phyloP scores from a whole-genome alignment of 2,329 filamentous ascomycete species.

The Penicillium sp. region DNA sequence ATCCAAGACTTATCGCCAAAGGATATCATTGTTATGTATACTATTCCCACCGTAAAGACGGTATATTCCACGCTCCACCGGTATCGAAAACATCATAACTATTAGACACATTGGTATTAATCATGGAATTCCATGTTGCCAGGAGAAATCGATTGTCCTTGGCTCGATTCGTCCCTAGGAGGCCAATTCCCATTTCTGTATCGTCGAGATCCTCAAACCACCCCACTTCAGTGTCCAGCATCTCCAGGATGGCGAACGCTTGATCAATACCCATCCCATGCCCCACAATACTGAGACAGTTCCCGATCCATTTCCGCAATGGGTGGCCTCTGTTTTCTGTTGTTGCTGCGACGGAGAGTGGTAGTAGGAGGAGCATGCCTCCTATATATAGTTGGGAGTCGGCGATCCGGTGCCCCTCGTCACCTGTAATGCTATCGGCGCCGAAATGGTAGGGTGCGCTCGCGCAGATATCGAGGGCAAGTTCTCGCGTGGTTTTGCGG shows the following conservation, averaged over 20 bases:
- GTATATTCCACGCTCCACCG: not conserved
- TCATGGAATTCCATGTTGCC: not conserved
- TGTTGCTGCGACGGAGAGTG: conserved; percentile 41
- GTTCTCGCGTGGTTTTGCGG: conserved; percentile 30
- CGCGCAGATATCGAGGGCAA: conserved; percentile 43
- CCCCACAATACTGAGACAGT: conserved; percentile 39
- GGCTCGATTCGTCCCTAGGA: not conserved
- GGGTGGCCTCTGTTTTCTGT: conserved; percentile 33
- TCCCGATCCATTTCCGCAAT: conserved; percentile 39
- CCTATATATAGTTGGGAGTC: conserved; percentile 35
- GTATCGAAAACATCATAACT: not conserved
- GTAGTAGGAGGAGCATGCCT: conserved; percentile 42
- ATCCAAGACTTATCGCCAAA: not conserved
- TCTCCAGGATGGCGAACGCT: conserved; percentile 31
- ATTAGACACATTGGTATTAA: not conserved
- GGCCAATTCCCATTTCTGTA: not conserved
- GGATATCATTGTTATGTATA: not conserved
- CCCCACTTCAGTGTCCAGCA: not conserved
- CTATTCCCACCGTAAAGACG: not conserved
- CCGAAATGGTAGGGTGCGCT: conserved; percentile 43
- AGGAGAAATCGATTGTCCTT: not conserved
- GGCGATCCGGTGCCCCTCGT: conserved; percentile 19
- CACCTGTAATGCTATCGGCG: conserved; percentile 14
- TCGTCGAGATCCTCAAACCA: not conserved
- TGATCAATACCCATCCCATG: conserved; percentile 43